Percentiles rank a stretch among this genome's conserved stretches.
Evolutionary conservation across 2,329 filamentous ascomycete genomes (phyloP).

Genomic region (Hortaea sp.): DNA sequence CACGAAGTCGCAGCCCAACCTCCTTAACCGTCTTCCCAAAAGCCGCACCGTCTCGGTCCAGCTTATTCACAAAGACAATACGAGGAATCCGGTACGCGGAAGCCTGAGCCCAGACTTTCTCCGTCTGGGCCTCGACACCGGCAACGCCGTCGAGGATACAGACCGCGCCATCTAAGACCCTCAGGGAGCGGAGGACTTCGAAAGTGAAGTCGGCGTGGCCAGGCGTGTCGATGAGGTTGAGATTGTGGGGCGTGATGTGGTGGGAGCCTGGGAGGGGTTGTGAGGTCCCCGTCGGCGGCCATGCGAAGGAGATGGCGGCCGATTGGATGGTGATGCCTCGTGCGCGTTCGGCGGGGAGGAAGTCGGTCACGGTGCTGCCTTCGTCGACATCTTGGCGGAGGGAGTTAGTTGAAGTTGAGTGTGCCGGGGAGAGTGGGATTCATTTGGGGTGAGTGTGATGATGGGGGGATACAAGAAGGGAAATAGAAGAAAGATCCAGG

Average conservation of each 20-base stretch:
- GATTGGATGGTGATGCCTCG: conserved; percentile 97
- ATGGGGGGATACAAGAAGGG: not conserved
- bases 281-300: conserved; percentile 49
- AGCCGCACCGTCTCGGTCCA: conserved; percentile 69
- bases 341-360: conserved; percentile 82
- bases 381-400: conserved; percentile 69
- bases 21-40: conserved; percentile 82
- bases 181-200: conserved; percentile 82
- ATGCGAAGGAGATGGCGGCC: conserved; percentile 87
- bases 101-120: conserved; percentile 90
- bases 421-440: no score
- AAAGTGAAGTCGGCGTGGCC: conserved; percentile 97
- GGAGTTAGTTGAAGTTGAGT: not conserved
- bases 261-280: conserved; percentile 1
- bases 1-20: conserved; percentile 66
- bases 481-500: not conserved
- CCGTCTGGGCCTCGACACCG: conserved; percentile 92
- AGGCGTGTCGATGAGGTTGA: conserved; percentile 92
- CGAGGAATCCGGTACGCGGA: conserved; percentile 76
- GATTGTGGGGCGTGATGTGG: conserved; percentile 52
- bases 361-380: conserved; percentile 94
- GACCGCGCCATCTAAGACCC: conserved; percentile 81
- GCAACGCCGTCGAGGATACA: conserved; percentile 88
- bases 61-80: conserved; percentile 73
- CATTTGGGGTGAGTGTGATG: not conserved